Evolutionary conservation across 768 basidiomycete genomes (phyloP).

Genomic region (Tubosaeta sp.): DNA sequence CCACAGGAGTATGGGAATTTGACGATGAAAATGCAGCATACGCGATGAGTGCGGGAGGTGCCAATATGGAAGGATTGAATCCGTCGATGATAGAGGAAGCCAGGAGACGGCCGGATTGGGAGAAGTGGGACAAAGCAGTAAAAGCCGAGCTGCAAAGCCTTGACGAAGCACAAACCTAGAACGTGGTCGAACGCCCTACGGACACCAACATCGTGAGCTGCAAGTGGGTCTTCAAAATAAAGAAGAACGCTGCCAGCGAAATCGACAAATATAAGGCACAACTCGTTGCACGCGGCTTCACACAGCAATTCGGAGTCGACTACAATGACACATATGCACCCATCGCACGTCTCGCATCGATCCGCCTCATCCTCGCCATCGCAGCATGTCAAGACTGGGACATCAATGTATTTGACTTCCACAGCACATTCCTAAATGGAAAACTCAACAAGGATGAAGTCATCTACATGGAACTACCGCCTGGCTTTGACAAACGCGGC

Average conservation of each 20-base stretch:
- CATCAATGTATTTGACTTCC: slow-evolving; percentile 9
- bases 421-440: slow-evolving; percentile 6
- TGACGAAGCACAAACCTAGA: neutral
- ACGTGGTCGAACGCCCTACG: neutral
- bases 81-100: neutral
- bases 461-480: slow-evolving; percentile 8
- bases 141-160: neutral
- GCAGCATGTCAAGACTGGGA: slow-evolving; percentile 5
- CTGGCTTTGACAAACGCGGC: neutral
- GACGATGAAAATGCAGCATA: no score
- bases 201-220: neutral
- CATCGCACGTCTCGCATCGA: neutral
- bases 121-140: neutral
- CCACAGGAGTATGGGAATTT: no score
- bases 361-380: slow-evolving; percentile 15
- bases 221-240: slow-evolving; percentile 7
- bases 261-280: neutral
- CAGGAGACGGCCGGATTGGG: neutral
- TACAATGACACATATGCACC: slow-evolving; percentile 1
- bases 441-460: slow-evolving; percentile 4
- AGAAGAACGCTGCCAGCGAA: neutral
- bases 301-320: neutral
- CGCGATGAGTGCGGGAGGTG: no score
- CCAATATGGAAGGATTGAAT: neutral
- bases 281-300: neutral